These are phyloP conservation scores for Beauveria brongniartii DNA, from an alignment of 2,329 filamentous ascomycete genomes.

Conservation along the genomic window DNA sequence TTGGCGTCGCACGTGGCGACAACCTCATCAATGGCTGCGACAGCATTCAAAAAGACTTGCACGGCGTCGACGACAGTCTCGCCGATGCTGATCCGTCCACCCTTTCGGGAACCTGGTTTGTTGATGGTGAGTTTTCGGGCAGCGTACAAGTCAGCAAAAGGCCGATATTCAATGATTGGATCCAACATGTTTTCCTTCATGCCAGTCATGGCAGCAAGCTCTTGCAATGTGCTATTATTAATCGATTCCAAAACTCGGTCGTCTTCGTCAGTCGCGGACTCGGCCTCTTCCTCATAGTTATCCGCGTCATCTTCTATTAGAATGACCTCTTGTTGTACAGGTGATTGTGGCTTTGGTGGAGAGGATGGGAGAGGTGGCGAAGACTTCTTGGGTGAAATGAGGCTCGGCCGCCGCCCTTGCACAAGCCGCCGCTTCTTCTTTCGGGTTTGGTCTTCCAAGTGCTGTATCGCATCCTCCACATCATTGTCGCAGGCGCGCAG, in stretches of 20 bases:
- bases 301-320: slow-evolving; percentile 35
- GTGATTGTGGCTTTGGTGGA: slow-evolving; percentile 11
- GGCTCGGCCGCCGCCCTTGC: slow-evolving; percentile 26
- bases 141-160: slow-evolving; percentile 59
- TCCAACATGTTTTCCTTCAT: slow-evolving; percentile 63
- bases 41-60: slow-evolving; percentile 69
- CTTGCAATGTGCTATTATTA: slow-evolving; percentile 67
- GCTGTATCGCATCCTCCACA: slow-evolving; percentile 27
- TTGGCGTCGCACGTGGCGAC: slow-evolving; percentile 68
- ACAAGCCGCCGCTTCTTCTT: slow-evolving; percentile 27
- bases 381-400: slow-evolving; percentile 12
- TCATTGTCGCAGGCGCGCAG: slow-evolving; percentile 25
- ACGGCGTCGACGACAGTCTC: slow-evolving; percentile 43
- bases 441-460: slow-evolving; percentile 21
- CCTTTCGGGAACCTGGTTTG: slow-evolving; percentile 37
- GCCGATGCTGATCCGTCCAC: slow-evolving; percentile 41
- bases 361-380: slow-evolving; percentile 16
- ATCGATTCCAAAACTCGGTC: slow-evolving; percentile 65
- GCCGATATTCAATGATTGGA: slow-evolving; percentile 62
- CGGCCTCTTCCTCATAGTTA: slow-evolving; percentile 29
- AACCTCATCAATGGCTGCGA: slow-evolving; percentile 75
- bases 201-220: slow-evolving; percentile 74
- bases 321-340: slow-evolving; percentile 20
- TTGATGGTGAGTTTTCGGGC: slow-evolving; percentile 57
- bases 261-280: slow-evolving; percentile 21